Base-by-base conservation (phyloP, 305 asterid species). In the Rubia tinctorum region DNA sequence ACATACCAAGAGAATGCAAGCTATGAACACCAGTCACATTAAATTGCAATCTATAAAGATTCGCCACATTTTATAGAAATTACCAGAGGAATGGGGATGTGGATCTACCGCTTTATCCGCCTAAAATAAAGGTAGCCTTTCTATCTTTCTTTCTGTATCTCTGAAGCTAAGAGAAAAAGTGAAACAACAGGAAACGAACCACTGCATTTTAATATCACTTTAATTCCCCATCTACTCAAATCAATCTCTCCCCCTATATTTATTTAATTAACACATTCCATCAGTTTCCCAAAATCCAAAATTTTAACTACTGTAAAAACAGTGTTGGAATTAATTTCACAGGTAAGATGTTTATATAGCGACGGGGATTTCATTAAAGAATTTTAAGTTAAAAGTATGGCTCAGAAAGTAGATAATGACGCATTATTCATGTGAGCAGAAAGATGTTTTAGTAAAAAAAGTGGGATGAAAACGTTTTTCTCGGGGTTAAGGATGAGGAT, bases 51-150 rank as follows among this genome's bases (percentile, higher is more conserved):
- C 58, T 51, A n/a, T 5, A 51, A 51, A 51, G n/a, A 5, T n/a
- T 12, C 14, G 14, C 8, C 3, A 44, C 49, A 44, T 44, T 44
- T 9, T 3, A 44, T 44, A 44, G 58, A 51, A 51, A 51, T 74
- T 77, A 81, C 82, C 85, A 44, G 62, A 64, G 51, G 44, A 59
- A 53, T 71, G 79, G 79, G 78, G 73, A 73, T 82, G 75, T 53
- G 75, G 78, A 69, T 23, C 56, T 69, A 72, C 82, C 82, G 78
- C 68, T 72, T 82, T 82, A 78, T 83, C 76, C 84, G 81, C 78
- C 86, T 80, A 66, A 80, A 72, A 70, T 75, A 80, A 80, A 83
- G 81, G 84, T 79, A 49, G 75, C 68, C 20, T 62, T 68, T 4
- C 30, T 17, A 25, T 43, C 68, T 23, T 34, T 53, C 20, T 74